Conservation (phyloP, 768 basidiomycete genomes). For the Boletales sp. region DNA sequence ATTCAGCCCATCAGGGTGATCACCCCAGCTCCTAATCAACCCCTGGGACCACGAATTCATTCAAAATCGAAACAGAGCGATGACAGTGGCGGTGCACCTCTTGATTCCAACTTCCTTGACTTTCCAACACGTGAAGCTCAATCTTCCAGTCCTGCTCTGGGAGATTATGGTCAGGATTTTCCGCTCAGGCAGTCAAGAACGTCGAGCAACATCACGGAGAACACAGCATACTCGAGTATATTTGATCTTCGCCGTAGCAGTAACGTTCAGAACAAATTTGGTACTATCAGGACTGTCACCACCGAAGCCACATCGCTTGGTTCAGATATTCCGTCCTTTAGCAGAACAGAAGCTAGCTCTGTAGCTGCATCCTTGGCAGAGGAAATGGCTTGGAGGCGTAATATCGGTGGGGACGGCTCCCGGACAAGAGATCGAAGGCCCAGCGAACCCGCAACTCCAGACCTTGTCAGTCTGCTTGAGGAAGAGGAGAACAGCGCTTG, state of each 20-base stretch:
- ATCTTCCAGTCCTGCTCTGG: conserved; percentile 29
- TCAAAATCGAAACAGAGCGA: conserved; percentile 17
- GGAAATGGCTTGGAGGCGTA: conserved; percentile 37
- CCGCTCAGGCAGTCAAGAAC: conserved; percentile 59
- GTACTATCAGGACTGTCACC: conserved; percentile 77
- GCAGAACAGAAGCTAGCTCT: conserved; percentile 58
- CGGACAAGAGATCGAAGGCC: conserved; percentile 54
- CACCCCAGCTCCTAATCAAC: conserved; percentile 47
- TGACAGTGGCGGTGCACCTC: conserved; percentile 4
- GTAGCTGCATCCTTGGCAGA: conserved; percentile 50
- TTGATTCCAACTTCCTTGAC: conserved; percentile 23
- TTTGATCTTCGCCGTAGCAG: conserved; percentile 48
- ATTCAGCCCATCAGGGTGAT: conserved; percentile 33
- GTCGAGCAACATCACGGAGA: conserved; percentile 58
- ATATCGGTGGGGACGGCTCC: conserved; percentile 19
- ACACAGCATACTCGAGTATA: conserved; percentile 56
- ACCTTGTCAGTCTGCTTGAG: conserved; percentile 67
- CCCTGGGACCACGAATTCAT: conserved; percentile 49
- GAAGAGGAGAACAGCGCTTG: conserved; percentile 58
- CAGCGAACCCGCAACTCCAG: conserved; percentile 59
- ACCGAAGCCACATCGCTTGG: conserved; percentile 71
- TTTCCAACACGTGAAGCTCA: conserved; percentile 35
- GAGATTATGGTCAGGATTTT: conserved; percentile 32
- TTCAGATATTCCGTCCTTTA: conserved; percentile 60
- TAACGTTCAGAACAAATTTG: conserved; percentile 57